Evolutionary conservation across 192 early-diverging fungal species (phyloP).

Genomic region (Borealophlyctis nickersoniae): DNA sequence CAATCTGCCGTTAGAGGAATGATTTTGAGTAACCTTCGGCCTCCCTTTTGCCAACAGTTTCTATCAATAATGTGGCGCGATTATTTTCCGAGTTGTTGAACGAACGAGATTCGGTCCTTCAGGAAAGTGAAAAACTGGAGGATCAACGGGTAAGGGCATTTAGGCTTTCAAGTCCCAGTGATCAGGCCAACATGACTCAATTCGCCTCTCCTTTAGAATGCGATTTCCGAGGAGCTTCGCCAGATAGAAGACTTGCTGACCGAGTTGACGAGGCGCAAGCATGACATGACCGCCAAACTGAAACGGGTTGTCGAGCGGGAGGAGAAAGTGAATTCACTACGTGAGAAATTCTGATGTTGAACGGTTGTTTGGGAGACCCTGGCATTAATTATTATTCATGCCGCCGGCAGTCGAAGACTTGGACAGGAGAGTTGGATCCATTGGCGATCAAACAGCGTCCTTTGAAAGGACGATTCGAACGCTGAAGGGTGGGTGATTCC

Average conservation of each 20-base stretch:
- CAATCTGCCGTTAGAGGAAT: not conserved
- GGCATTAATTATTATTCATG: conserved; percentile 11
- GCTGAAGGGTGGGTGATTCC: conserved; percentile 30
- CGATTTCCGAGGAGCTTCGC: conserved; percentile 33
- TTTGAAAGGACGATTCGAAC: conserved; percentile 30
- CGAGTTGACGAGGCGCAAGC: conserved; percentile 28
- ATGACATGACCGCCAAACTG: conserved; percentile 25
- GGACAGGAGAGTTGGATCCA: conserved; percentile 33
- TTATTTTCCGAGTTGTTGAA: conserved; percentile 40
- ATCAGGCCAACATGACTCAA: not conserved
- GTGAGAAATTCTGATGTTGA: not conserved
- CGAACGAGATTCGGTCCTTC: conserved; percentile 35
- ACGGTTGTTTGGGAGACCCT: too few species aligned
- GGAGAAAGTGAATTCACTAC: conserved; percentile 29
- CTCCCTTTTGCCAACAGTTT: conserved; percentile 1
- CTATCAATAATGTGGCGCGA: conserved; percentile 39
- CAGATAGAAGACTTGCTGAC: conserved; percentile 40
- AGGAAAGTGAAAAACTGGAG: conserved; percentile 36
- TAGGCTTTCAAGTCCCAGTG: not conserved
- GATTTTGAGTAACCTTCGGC: not conserved
- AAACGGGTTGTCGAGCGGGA: conserved; percentile 26
- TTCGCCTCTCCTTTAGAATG: conserved; percentile 6
- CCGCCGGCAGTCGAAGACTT: conserved; percentile 22
- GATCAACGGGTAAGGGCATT: conserved; percentile 11
- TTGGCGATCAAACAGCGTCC: conserved; percentile 36